Conservation (phyloP, 306 rosid species). For the Cicer yamashitae region DNA sequence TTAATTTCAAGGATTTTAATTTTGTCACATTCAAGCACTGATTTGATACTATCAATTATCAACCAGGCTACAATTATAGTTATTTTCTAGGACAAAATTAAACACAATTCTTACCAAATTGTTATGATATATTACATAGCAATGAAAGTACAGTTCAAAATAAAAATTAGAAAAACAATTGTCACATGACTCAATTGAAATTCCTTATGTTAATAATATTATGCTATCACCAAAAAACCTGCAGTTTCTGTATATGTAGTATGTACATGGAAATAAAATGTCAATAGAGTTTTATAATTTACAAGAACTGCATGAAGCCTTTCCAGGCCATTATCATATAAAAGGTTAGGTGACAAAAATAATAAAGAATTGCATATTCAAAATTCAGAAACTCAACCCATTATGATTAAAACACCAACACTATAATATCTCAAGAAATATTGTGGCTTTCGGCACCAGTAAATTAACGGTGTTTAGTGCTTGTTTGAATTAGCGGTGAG, state of each 20-base stretch:
- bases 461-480: slow-evolving; percentile 4
- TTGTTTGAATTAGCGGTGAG: no score
- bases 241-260: slow-evolving; percentile 38
- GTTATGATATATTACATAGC: no score
- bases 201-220: background rate
- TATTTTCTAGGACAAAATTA: no score
- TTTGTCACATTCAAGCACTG: no score
- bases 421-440: background rate
- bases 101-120: no score
- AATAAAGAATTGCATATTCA: slow-evolving; percentile 1
- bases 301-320: slow-evolving; percentile 39
- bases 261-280: slow-evolving; percentile 45
- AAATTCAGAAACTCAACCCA: slow-evolving; percentile 16
- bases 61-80: no score
- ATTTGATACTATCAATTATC: no score
- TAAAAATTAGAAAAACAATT: background rate
- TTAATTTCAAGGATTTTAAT: no score
- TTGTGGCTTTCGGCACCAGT: slow-evolving; percentile 33
- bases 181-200: slow-evolving; percentile 9
- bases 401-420: slow-evolving; percentile 34
- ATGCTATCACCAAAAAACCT: slow-evolving; percentile 12
- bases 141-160: background rate
- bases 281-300: slow-evolving; percentile 24
- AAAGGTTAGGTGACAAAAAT: slow-evolving; percentile 28
- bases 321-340: background rate